Base-by-base conservation (phyloP, 768 basidiomycete species). In the Leccinum disarticulatum region DNA sequence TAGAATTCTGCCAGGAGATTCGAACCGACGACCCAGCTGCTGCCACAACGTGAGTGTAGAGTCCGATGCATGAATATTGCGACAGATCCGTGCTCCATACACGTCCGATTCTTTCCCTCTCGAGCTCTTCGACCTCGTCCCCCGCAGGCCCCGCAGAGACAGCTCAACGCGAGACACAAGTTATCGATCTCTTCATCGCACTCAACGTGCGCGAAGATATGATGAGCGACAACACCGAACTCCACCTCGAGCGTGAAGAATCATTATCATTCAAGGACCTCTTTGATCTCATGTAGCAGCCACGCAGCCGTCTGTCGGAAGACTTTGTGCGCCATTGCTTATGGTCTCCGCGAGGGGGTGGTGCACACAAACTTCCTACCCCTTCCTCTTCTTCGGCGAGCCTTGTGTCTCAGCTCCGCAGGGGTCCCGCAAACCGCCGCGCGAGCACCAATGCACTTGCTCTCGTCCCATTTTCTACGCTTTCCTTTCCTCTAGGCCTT, bases 191-290 rank as follows among this genome's bases (percentile, higher is more conserved):
- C 59, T 93, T 90, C 78, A 88, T 94, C 52, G 83, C 85, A 3
- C 81, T 93, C 67, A 90, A 89, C 73, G 87, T 90, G 55, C 84
- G 83, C 22, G 87, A 93, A 68, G 92, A 93, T 73, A 80, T 92
- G 48, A 86, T 87, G 79, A 76, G 80, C 43, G 90, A 92, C 72
- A 88, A 91, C 52, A 80, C 82, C 2, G 84, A 85, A 68, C 79
- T 93, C 25, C 90, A 93, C 64, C 82, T 91, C 51, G 87, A 87
- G 66, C 79, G 87, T 13, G 86, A 87, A 56, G 90, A 91, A 69
- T 80, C 82, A 10, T 93, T 88, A 69, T 80, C 82, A 10, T 93
- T 88, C 77, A 85, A 84, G 60, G 91, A 93, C 66, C 74, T 93
- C 27, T 93, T 93, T 69, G 88, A 89, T 62, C 80, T 88, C 55